Conservation (phyloP, 306 rosid species). For the Canavalia ensiformis region DNA sequence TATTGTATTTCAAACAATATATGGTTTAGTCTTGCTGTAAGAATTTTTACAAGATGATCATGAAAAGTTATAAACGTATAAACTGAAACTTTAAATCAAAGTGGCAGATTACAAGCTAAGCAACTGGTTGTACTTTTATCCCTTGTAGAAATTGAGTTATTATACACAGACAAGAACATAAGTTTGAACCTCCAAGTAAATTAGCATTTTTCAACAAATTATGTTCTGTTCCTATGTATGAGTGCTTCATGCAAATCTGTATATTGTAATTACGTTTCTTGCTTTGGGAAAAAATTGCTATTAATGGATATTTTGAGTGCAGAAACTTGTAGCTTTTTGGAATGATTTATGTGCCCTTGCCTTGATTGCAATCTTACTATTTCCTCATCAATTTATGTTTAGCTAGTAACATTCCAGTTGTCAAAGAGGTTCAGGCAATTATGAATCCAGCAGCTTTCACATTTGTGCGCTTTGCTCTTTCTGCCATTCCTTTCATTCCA, state of each 20-base stretch:
- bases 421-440: conserved; percentile 77
- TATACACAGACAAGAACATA: not conserved
- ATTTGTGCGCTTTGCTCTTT: conserved; percentile 69
- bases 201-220: not conserved
- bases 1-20: not conserved
- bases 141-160: not conserved
- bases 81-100: not conserved
- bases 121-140: not conserved
- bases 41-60: not conserved
- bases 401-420: conserved; percentile 82
- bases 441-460: conserved; percentile 79
- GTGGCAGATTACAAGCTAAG: not conserved
- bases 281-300: conserved; percentile 15
- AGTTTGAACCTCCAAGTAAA: not conserved
- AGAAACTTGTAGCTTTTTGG: not conserved
- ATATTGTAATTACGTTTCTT: conserved; percentile 7
- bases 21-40: not conserved
- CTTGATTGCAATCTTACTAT: conserved; percentile 5
- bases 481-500: conserved; percentile 78
- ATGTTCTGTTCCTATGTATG: conserved; percentile 3
- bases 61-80: not conserved
- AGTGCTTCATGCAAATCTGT: conserved; percentile 1
- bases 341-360: not conserved
- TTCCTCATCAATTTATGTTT: conserved; percentile 36
- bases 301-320: not conserved